Conservation (phyloP, 2,329 filamentous ascomycete genomes). For the Xylaria sp. region DNA sequence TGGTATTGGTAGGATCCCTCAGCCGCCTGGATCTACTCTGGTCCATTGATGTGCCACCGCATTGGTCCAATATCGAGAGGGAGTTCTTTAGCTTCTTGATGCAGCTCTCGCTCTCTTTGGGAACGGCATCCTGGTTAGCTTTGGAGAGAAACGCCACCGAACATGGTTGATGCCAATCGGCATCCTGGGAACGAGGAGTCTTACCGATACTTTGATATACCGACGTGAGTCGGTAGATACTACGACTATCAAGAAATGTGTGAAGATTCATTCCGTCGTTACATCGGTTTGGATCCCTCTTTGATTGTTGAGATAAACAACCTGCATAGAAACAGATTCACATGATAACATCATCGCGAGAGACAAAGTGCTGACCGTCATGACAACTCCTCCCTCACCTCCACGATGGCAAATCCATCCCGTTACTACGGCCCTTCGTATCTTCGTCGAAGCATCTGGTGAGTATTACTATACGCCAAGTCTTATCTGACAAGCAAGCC, state of each 20-base stretch:
- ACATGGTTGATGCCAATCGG: no score
- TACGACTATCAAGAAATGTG: no score
- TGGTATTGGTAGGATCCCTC: background rate
- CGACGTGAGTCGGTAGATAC: no score
- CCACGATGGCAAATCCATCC: background rate
- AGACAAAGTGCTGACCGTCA: constrained; percentile 7
- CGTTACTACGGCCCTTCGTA: background rate
- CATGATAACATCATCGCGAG: constrained; percentile 5
- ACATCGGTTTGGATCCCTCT: background rate
- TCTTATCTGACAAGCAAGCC: constrained; percentile 1
- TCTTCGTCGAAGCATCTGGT: background rate
- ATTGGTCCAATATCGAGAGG: background rate
- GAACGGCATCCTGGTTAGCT: no score
- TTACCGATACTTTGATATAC: no score
- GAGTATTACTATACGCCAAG: constrained; percentile 19
- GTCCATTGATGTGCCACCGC: background rate
- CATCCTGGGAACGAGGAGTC: no score
- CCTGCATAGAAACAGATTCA: constrained; percentile 8
- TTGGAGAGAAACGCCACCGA: no score
- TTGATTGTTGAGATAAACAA: background rate
- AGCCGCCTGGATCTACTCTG: background rate
- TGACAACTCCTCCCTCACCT: background rate
- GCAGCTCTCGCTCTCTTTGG: background rate
- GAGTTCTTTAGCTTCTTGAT: background rate
- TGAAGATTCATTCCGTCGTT: no score